A percentile compares a stretch with the other conserved stretches of the same genome.
Evolutionary conservation across 352 stramenopile species (phyloP).

Genomic region (Phytophthora europaea): DNA sequence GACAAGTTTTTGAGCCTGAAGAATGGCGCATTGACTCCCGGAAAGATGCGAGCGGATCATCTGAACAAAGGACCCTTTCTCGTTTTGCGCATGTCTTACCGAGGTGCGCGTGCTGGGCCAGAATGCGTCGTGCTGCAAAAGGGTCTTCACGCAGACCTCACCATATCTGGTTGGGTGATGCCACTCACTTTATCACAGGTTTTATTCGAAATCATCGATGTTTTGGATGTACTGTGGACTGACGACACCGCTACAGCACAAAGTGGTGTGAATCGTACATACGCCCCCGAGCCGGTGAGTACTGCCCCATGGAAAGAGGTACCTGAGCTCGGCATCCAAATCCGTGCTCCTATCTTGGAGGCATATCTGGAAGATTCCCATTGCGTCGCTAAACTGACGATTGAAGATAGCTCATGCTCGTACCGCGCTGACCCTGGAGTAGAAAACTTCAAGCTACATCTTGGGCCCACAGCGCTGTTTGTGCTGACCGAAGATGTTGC

Average conservation of each 20-base stretch:
- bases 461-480: slow-evolving; percentile 85
- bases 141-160: slow-evolving; percentile 69
- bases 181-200: slow-evolving; percentile 75
- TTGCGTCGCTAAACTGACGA: slow-evolving; percentile 87
- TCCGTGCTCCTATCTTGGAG: slow-evolving; percentile 85
- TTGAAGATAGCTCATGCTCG: slow-evolving; percentile 81
- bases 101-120: slow-evolving; percentile 47
- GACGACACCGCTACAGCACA: slow-evolving; percentile 21
- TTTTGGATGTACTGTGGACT: slow-evolving; percentile 77
- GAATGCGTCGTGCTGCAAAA: slow-evolving; percentile 72
- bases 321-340: slow-evolving; percentile 72
- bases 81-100: slow-evolving; percentile 71
- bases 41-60: slow-evolving; percentile 77
- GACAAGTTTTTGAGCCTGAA: slow-evolving; percentile 88
- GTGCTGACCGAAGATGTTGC: slow-evolving; percentile 90
- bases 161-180: slow-evolving; percentile 84
- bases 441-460: slow-evolving; percentile 76
- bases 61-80: slow-evolving; percentile 68
- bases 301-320: slow-evolving; percentile 66
- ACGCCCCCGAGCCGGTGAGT: slow-evolving; percentile 19
- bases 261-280: slow-evolving; percentile 22
- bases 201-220: slow-evolving; percentile 81
- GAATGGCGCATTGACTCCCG: slow-evolving; percentile 74
- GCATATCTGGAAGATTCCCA: slow-evolving; percentile 90
- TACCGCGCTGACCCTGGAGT: slow-evolving; percentile 70